Conservation (phyloP, 148 eudicot species). For the Dysphania ambrosioides region DNA sequence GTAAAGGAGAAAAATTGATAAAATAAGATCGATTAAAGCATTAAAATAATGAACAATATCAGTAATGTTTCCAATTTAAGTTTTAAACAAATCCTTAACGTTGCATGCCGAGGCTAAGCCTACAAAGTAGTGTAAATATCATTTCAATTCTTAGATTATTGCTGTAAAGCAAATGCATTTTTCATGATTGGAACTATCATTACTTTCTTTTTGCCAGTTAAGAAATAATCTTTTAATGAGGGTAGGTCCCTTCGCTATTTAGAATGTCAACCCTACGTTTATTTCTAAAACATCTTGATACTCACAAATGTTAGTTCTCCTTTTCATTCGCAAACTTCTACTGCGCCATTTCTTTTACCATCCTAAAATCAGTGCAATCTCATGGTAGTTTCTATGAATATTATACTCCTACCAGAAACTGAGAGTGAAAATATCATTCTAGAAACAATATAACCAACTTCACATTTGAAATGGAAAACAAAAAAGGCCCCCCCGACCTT, state of each 20-base stretch:
- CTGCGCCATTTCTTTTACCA: not conserved
- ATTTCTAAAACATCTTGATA: not conserved
- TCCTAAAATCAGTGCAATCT: too few relatives aligned
- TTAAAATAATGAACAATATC: too few relatives aligned
- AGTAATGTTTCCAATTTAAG: too few relatives aligned
- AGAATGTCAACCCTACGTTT: slow-evolving; percentile 26
- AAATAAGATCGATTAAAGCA: too few relatives aligned
- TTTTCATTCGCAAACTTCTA: not conserved
- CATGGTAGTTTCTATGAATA: not conserved
- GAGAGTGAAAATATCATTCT: not conserved
- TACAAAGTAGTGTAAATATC: not conserved
- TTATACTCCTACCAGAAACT: too few relatives aligned
- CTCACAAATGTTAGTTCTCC: too few relatives aligned
- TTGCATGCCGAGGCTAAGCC: not conserved
- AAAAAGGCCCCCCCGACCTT: too few relatives aligned
- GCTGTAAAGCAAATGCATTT: slow-evolving; percentile 22
- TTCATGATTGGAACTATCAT: slow-evolving; percentile 25
- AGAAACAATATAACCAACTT: too few relatives aligned
- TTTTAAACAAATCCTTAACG: not conserved
- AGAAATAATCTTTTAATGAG: slow-evolving; percentile 13
- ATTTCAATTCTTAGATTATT: slow-evolving; percentile 22
- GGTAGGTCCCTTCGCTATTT: slow-evolving; percentile 19
- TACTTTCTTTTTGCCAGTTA: slow-evolving; percentile 21
- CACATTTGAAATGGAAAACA: too few relatives aligned
- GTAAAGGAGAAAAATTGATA: too few relatives aligned